Base-by-base conservation (phyloP, 345 rosid species). In the Arabidopsis suecica region DNA sequence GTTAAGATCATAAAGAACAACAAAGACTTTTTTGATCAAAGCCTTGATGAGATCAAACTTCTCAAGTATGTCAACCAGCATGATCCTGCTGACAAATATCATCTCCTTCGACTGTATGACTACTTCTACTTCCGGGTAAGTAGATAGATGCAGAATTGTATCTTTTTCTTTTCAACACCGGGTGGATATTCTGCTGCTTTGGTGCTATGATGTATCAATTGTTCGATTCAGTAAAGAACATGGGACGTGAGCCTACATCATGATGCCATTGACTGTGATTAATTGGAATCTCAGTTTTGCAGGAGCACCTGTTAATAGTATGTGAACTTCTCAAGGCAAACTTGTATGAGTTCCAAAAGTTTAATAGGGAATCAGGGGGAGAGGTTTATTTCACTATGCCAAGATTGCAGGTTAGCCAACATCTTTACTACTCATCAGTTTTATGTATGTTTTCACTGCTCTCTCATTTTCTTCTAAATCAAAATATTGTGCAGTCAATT, bases 321-420 rank as follows among this genome's bases (percentile, higher is more conserved):
- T 91, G 98, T 76, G 98, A 94, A 79, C 96, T 94, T 78, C 96
- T 94, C 45, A 94, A 94, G 85, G 97, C 98, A 59, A 94, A 94
- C 82, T 83, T 94, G 57, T 94, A 94, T 5, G 98, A 94, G 86
- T 94, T 94, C 71, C 98, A 94, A 78, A 94, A 89, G 80, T 94
- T 94, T 82, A 94, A 94, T 75, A 83, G 98, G 78, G 98, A 94
- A 78, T 89, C 98, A 18, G 97, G 97, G 68, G 98, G 98, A 56
- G 98, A 94, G 82, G 98, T 94, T 72, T 94, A 94, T 82, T 94
- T 94, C 83, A 94, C 98, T 40, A 91, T 91, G 98, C 97, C 97
- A 34, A 88, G 98, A 85, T 85, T 94, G 86, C 97, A 94, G 97
- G 98, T 94, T 71, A 60, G 83, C 69, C 1, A 62, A 62, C 23